These are phyloP conservation scores for Rhodotorula sp. DNA, from an alignment of 1,284 basidiomycete genomes.

Conservation along the genomic window DNA sequence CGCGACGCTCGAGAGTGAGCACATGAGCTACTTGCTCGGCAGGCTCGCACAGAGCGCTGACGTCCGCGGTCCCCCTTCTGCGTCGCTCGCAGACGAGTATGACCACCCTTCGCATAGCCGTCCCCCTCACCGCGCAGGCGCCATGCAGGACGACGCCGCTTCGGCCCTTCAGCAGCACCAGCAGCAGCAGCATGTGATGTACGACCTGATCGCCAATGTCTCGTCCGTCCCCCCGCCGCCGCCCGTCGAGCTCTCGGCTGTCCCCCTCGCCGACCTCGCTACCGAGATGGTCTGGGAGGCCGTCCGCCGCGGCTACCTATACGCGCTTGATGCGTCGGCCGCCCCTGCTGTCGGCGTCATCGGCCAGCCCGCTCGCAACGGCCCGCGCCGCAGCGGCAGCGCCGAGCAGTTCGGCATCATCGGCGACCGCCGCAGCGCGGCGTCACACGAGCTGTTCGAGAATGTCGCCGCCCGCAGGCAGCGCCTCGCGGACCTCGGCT, in stretches of 20 bases:
- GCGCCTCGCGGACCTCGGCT: slow-evolving; percentile 38
- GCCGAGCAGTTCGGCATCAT: slow-evolving; percentile 44
- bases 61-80: neutral
- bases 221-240: slow-evolving; percentile 46
- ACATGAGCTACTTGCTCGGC: slow-evolving; percentile 25
- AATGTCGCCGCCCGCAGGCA: slow-evolving; percentile 25
- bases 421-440: slow-evolving; percentile 41
- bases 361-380: slow-evolving; percentile 10
- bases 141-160: slow-evolving; percentile 2
- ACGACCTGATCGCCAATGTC: slow-evolving; percentile 44
- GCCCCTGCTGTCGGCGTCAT: slow-evolving; percentile 8
- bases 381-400: slow-evolving; percentile 26
- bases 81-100: slow-evolving; percentile 24
- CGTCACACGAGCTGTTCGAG: slow-evolving; percentile 14
- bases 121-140: slow-evolving; percentile 18
- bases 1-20: slow-evolving; percentile 35
- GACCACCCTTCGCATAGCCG: slow-evolving; percentile 26
- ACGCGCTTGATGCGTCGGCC: slow-evolving; percentile 17
- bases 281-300: slow-evolving; percentile 47
- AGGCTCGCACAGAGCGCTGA: slow-evolving; percentile 28
- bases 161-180: neutral
- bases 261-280: slow-evolving; percentile 45
- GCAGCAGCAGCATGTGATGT: slow-evolving; percentile 26
- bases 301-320: slow-evolving; percentile 36
- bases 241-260: slow-evolving; percentile 44